Evolutionary conservation across 2,329 filamentous ascomycete genomes (phyloP), one percentile per base, ranked within the genome.

Genomic region (Didymella segeticola): DNA sequence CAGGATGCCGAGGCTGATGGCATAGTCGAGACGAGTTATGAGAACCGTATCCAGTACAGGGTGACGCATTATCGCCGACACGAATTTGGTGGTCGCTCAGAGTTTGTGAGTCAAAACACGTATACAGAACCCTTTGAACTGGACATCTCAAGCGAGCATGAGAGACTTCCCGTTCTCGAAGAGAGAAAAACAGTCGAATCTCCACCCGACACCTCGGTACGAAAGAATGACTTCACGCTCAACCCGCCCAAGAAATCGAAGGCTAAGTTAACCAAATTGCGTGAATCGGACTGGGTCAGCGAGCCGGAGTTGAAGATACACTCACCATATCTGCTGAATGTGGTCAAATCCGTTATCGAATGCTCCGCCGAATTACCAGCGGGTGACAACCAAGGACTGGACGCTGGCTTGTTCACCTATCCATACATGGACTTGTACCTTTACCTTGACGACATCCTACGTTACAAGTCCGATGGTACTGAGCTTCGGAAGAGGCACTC

Each of bases 311-410:
- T 29, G 25, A 30, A 42, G 19, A 52, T 52, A 7, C 22, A 47
- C 19, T 56, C 53, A 4, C 34, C 17, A 14, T 52, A 34, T 43
- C 27, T 56, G 19, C 30, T 56, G 27, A 56, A 56, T 17, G 12
- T 52, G 9, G 37, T 56, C 4, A 39, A 27, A 23, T 41, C 47
- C 2, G 26, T 52, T 12, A 27, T 56, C 19, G 36, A 29, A 14
- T 56, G 52, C 42, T 41, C 29, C 9, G 26, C 47, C 3, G 30
- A 34, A 15, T 15, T 10, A 2, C 41, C 47, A 1, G 19, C 14
- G 2, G 46, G 31, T 9, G 38, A 39, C 4, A 27, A 23, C 3
- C 23, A 50, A 7, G 45, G 38, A 4, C 31, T 55, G 25, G 30
- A 30, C 12, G 30, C 25, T 19, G 43, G 43, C 1, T 1, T 38